Base-by-base conservation (phyloP, 1,139 yeast species). In the Candida sojae region DNA sequence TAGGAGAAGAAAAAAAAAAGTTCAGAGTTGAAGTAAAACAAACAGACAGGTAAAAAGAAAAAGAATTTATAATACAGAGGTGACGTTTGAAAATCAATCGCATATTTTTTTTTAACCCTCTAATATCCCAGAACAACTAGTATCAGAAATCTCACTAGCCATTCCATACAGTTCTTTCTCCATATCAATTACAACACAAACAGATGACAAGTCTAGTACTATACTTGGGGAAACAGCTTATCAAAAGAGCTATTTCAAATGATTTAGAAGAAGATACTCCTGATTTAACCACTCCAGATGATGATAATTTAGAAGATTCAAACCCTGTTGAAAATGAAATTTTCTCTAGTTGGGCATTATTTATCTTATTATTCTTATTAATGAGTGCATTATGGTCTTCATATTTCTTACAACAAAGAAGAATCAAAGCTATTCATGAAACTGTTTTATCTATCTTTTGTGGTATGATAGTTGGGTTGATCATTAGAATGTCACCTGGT, bases 311-410 rank as follows among this genome's bases (percentile, higher is more conserved):
- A 40, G 83, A 82, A 12, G 84, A 81, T 32, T 77, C 85, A n/a
- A 90, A 89, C 60, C 97, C 98, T 0, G 88, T 91, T n/a, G 85
- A 95, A 2, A 97, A 93, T 59, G 99, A 93, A 66, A 91, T 93
- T 59, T 93, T 91, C 65, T 87, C 96, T 8, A 89, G 97, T 0
- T 95, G 99, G 99, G 98, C 99, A 0, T 71, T 95, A 37, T 92
- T 91, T 67, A 95, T 95, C 51, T 77, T 93, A 54, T 70, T 95
- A 46, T 80, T 88, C 50, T 75, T 95, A 45, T 73, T 95, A 46
- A 88, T 95, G 54, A 80, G 91, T 8, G 97, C 99, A 0, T 71
- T 95, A 46, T 93, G 98, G 97, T 88, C 97, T 2, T 87, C 96
- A 31, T 95, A 93, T 68, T 93, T 88, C 65, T 73, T 95, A 47